A percentile compares a stretch with the other conserved stretches of the same genome.
Evolutionary conservation across 139 green algal genomes (phyloP).

Genomic region (Chlamydomonas schloesseri): DNA sequence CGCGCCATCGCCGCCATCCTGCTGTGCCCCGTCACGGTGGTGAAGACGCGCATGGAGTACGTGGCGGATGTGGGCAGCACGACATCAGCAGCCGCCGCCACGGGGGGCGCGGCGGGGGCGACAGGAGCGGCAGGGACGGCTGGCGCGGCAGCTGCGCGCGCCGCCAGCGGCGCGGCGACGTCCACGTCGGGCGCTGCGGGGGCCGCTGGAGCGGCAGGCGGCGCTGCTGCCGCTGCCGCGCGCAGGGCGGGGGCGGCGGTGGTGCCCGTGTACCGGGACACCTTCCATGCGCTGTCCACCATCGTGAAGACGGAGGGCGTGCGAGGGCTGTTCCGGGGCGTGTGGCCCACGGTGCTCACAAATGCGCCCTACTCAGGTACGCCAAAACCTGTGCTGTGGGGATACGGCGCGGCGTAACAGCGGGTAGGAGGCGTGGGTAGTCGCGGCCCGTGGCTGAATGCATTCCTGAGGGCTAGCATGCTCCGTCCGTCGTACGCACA

Average conservation of each 20-base stretch:
- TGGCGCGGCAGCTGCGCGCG: not conserved
- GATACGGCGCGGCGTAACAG: too few relatives aligned
- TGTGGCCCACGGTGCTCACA: conserved; percentile 85
- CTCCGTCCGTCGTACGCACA: not conserved
- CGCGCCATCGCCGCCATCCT: conserved; percentile 80
- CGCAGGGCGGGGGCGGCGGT: not conserved
- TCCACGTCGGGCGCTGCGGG: not conserved
- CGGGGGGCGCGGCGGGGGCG: not conserved
- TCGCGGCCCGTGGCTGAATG: too few relatives aligned
- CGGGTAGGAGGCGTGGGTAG: too few relatives aligned
- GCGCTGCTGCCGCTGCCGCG: not conserved
- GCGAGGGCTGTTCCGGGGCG: conserved; percentile 76
- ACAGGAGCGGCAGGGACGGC: not conserved
- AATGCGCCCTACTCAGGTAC: conserved; percentile 94
- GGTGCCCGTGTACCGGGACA: conserved; percentile 68
- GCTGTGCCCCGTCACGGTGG: conserved; percentile 91
- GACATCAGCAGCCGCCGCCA: not conserved
- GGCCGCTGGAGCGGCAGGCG: not conserved
- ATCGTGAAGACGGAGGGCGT: conserved; percentile 74
- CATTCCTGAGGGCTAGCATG: too few relatives aligned
- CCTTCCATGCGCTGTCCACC: conserved; percentile 66
- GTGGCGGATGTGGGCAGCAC: not conserved
- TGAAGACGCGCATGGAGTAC: conserved; percentile 99
- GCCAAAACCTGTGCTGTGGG: too few relatives aligned
- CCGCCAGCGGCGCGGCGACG: not conserved